Base-by-base conservation (phyloP, 208 protist species). In the Wallacemonas sp. region DNA sequence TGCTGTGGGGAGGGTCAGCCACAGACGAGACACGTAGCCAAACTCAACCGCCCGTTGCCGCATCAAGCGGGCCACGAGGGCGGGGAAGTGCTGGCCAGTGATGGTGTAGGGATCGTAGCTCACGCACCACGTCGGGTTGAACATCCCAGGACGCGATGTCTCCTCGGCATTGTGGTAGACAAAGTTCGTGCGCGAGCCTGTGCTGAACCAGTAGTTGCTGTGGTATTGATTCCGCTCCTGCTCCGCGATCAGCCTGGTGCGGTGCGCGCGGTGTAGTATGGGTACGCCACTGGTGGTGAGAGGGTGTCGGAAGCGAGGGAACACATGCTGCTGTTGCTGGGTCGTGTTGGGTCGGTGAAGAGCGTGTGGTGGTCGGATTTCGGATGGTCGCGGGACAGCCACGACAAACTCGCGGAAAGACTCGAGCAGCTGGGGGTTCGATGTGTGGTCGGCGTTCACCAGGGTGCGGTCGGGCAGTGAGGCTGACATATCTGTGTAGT, bases 401-500 rank as follows among this genome's bases (percentile, higher is more conserved):
- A 74, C 39, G 54, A 91, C 65, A 33, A 76, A 60, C n/a, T 81
- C 69, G 29, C 44, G 34, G 47, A 92, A 93, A n/a, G 43, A 11
- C 64, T 91, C 86, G 61, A 92, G 77, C 34, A 92, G 70, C 2
- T 58, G 34, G 2, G 55, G 62, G 57, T 90, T 78, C 0, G 84
- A 90, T 9, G 90, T 93, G 29, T 93, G 83, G 29, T 69, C 61
- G 9, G 90, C 84, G 61, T 95, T 93, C 29, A 95, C 83, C 54
- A 90, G 68, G 16, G 84, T 26, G 27, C 74, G 67, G 60, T 87
- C 82, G n/a, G 36, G 48, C 27, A 73, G 52, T 21, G 19, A 21
- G 16, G 11, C 74, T 46, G 87, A 72, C 34, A 47, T 34, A 23
- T 43, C 49, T 2, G 33, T 68, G 29, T 70, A 30, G 24, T 76